A percentile compares a stretch with the other conserved stretches of the same genome.
Evolutionary conservation across 768 basidiomycete genomes (phyloP).

Genomic region (Agrocybe praecox): DNA sequence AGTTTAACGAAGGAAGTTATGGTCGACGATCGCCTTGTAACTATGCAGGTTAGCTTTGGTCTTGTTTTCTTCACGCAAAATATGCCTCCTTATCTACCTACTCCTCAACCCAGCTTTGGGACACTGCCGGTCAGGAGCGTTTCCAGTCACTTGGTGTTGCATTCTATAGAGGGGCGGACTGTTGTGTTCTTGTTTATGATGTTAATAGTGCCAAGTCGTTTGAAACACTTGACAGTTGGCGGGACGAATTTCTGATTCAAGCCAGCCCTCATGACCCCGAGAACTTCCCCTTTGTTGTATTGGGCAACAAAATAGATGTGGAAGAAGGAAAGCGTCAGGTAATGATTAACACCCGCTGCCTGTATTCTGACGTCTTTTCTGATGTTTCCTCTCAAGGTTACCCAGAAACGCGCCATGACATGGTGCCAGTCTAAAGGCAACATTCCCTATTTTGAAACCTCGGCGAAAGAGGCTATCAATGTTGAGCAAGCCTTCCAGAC

Average conservation of each 20-base stretch:
- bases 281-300: constrained; percentile 98
- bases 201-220: constrained; percentile 99
- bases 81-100: constrained; percentile 6
- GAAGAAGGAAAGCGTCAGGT: constrained; percentile 99
- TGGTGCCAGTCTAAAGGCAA: constrained; percentile 99
- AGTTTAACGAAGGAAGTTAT: constrained; percentile 98
- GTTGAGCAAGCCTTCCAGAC: constrained; percentile 99
- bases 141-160: constrained; percentile 99
- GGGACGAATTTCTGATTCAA: constrained; percentile 99
- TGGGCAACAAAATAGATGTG: constrained; percentile 99
- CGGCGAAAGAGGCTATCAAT: constrained; percentile 99
- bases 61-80: background rate
- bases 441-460: constrained; percentile 99
- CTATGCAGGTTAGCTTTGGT: constrained; percentile 81
- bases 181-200: constrained; percentile 98
- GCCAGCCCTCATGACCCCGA: constrained; percentile 98
- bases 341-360: constrained; percentile 18
- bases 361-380: background rate
- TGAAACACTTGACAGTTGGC: constrained; percentile 98
- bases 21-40: constrained; percentile 97
- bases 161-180: constrained; percentile 98
- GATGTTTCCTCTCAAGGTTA: constrained; percentile 59
- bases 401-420: constrained; percentile 99
- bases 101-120: constrained; percentile 75
- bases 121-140: constrained; percentile 98